These are phyloP conservation scores for Lactarius psammicola DNA, from an alignment of 768 basidiomycete species.

Conservation along the genomic window DNA sequence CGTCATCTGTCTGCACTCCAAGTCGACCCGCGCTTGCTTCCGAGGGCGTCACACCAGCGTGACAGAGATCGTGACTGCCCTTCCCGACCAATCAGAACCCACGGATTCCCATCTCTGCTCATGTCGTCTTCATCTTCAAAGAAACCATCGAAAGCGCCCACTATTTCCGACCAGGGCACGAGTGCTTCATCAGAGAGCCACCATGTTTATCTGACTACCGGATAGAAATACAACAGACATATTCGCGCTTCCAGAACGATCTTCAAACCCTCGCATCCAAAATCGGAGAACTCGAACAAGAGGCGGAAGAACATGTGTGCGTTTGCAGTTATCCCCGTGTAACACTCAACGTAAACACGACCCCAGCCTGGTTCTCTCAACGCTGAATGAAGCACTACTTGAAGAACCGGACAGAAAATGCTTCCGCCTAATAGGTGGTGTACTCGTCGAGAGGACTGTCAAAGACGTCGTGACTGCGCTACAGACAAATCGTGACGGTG, in stretches of 20 bases:
- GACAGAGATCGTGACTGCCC: slow-evolving; percentile 30
- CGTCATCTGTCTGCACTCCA: slow-evolving; percentile 31
- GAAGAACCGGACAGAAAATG: slow-evolving; percentile 90
- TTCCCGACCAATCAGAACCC: slow-evolving; percentile 47
- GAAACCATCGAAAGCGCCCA: slow-evolving; percentile 52
- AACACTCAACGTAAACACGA: slow-evolving; percentile 8
- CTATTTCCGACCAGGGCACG: slow-evolving; percentile 68
- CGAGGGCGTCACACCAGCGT: slow-evolving; percentile 15
- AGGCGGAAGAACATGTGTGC: slow-evolving; percentile 93
- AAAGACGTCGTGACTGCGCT: slow-evolving; percentile 90
- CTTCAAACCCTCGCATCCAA: slow-evolving; percentile 89
- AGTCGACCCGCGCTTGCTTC: slow-evolving; percentile 29
- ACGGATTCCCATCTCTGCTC: slow-evolving; percentile 28
- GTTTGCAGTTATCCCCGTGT: slow-evolving; percentile 34
- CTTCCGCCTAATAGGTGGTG: slow-evolving; percentile 93
- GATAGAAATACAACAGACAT: slow-evolving; percentile 82
- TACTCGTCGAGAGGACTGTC: slow-evolving; percentile 93
- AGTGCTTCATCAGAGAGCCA: slow-evolving; percentile 18
- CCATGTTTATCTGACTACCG: slow-evolving; percentile 34
- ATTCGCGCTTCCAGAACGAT: slow-evolving; percentile 80
- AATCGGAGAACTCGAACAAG: slow-evolving; percentile 94
- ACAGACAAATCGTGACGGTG: slow-evolving; percentile 85
- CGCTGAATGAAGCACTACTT: slow-evolving; percentile 77
- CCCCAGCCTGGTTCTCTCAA: slow-evolving; percentile 79
- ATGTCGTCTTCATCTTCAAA: slow-evolving; percentile 46